A percentile compares a stretch with the other conserved stretches of the same genome.
These are phyloP conservation scores for Byssochlamys sp. DNA, from an alignment of 2,329 filamentous ascomycete genomes.

Conservation along the genomic window DNA sequence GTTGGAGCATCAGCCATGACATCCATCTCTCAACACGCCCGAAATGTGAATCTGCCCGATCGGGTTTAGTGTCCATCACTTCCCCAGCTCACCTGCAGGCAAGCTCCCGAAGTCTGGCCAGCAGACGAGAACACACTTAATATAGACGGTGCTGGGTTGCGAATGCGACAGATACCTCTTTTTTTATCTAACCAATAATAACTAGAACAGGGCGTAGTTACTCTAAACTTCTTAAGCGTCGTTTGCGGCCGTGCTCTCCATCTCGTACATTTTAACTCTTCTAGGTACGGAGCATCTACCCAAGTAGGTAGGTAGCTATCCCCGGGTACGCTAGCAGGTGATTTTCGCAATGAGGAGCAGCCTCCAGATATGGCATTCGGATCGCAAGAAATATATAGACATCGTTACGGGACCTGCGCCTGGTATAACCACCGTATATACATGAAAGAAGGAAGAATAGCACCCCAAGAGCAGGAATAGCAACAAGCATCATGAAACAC, in stretches of 20 bases:
- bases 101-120: neutral
- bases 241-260: neutral
- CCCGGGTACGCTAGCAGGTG: neutral
- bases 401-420: neutral
- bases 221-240: neutral
- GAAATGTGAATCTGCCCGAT: constrained; percentile 18
- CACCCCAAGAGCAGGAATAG: neutral
- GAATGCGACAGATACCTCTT: neutral
- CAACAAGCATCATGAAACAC: neutral
- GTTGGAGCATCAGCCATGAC: constrained; percentile 17
- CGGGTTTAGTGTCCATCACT: constrained; percentile 13
- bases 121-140: neutral
- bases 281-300: neutral
- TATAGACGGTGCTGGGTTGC: neutral
- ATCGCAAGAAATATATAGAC: neutral
- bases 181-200: neutral
- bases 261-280: neutral
- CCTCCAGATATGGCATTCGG: neutral
- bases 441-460: neutral
- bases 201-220: neutral
- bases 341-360: neutral
- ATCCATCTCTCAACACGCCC: constrained; percentile 7
- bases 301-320: neutral
- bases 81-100: neutral
- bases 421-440: neutral